Conservation (phyloP, 1,284 basidiomycete genomes). For the Rhodotorula glutinis region DNA sequence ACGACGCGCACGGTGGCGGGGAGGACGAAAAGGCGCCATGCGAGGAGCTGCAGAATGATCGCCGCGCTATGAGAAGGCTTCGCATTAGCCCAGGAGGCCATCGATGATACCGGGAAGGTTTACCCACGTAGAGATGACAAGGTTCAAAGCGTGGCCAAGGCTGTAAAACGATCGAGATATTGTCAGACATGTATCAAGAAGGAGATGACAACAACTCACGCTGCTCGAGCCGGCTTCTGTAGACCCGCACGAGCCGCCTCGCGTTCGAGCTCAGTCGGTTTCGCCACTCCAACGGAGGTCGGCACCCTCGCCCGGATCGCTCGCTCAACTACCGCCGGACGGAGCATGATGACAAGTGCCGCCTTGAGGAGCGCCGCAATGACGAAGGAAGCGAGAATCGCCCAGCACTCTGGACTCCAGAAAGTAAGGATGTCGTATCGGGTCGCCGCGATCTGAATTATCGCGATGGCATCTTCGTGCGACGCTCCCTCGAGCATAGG, state of each 20-base stretch:
- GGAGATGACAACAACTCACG: background rate
- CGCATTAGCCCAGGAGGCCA: too few species aligned
- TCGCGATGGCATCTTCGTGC: background rate
- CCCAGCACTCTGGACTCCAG: constrained; percentile 16
- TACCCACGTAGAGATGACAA: background rate
- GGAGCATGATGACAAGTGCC: background rate
- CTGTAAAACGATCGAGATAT: background rate
- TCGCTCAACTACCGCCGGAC: background rate
- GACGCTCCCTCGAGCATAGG: background rate
- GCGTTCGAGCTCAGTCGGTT: background rate
- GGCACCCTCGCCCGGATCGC: background rate
- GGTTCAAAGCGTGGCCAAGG: constrained; percentile 25
- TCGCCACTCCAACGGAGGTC: background rate
- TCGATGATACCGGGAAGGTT: background rate
- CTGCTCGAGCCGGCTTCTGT: constrained; percentile 11
- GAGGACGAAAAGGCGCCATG: constrained; percentile 15
- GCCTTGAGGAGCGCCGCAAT: constrained; percentile 2
- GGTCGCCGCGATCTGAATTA: constrained; percentile 11
- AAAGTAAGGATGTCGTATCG: constrained; percentile 1
- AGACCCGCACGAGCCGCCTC: background rate
- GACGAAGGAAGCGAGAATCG: background rate
- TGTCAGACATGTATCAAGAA: too few species aligned
- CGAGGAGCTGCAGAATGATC: constrained; percentile 4
- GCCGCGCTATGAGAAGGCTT: background rate
- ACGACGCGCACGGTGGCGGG: background rate